Conservation (phyloP, 2,329 filamentous ascomycete species). For the Orbilia oligospora region DNA sequence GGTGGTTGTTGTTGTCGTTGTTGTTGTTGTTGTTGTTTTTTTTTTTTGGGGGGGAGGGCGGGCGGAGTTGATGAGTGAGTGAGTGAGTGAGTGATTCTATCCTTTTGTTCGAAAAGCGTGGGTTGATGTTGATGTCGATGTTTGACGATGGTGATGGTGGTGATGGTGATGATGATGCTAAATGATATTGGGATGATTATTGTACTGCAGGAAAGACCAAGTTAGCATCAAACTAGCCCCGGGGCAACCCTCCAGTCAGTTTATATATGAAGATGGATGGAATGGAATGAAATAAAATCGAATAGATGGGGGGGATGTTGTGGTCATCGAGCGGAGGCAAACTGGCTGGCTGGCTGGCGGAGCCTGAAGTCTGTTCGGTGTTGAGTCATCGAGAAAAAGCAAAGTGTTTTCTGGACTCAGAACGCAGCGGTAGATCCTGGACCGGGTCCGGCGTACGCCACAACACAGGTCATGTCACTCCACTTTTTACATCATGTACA, state of each 20-base stretch:
- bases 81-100: too few species aligned
- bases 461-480: constrained; percentile 21
- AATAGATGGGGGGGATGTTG: constrained; percentile 18
- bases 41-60: too few species aligned
- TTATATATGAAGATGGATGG: constrained; percentile 26
- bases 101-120: too few species aligned
- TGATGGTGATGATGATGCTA: neutral
- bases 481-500: neutral
- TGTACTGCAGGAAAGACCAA: constrained; percentile 3
- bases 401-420: neutral
- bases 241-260: constrained; percentile 19
- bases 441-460: constrained; percentile 8
- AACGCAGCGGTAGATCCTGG: constrained; percentile 1
- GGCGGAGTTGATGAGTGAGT: too few species aligned
- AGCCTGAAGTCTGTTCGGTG: constrained; percentile 22
- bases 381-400: constrained; percentile 23
- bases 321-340: constrained; percentile 43
- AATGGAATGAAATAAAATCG: neutral
- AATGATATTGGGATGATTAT: constrained; percentile 1
- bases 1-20: too few species aligned
- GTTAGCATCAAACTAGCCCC: constrained; percentile 18
- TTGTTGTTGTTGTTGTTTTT: too few species aligned
- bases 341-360: constrained; percentile 29
- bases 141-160: constrained; percentile 1
- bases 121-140: neutral